Evolutionary conservation across 257 asterid genomes (phyloP).

Genomic region (Gentiana macrophylla): DNA sequence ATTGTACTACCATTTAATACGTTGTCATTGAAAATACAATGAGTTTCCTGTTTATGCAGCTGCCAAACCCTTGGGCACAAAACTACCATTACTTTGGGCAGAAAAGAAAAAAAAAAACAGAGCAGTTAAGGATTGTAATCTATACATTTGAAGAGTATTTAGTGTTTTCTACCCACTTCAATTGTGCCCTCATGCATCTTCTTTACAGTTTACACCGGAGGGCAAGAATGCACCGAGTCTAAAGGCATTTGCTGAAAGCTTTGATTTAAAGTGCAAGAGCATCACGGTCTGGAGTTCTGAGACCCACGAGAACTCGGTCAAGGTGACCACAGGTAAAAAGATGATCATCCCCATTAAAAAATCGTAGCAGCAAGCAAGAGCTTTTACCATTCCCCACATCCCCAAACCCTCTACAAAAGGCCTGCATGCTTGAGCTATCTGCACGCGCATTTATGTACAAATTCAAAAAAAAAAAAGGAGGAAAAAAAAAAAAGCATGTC

Average conservation of each 20-base stretch:
- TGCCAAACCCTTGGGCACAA: no score
- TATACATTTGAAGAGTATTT: no score
- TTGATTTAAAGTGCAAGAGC: constrained; percentile 57
- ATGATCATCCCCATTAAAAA: constrained; percentile 63
- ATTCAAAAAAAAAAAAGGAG: not conserved
- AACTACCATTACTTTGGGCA: no score
- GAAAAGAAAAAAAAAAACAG: no score
- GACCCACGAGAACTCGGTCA: constrained; percentile 93
- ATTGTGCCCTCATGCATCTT: constrained; percentile 56
- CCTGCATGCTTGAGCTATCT: constrained; percentile 81
- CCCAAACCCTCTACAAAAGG: constrained; percentile 55
- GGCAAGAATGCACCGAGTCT: constrained; percentile 69
- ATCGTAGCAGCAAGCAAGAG: constrained; percentile 84
- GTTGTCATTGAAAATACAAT: no score
- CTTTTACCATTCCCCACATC: constrained; percentile 85
- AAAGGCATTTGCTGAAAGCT: constrained; percentile 96
- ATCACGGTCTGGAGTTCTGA: constrained; percentile 82
- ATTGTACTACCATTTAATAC: no score
- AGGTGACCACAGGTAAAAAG: constrained; percentile 55
- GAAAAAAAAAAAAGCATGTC: no score
- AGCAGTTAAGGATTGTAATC: no score
- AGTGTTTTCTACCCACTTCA: not conserved
- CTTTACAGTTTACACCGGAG: constrained; percentile 70
- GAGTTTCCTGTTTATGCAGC: no score
- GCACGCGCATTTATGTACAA: not conserved